Evolutionary conservation across 116 monocot genomes (phyloP).

Genomic region (Zostera marina): DNA sequence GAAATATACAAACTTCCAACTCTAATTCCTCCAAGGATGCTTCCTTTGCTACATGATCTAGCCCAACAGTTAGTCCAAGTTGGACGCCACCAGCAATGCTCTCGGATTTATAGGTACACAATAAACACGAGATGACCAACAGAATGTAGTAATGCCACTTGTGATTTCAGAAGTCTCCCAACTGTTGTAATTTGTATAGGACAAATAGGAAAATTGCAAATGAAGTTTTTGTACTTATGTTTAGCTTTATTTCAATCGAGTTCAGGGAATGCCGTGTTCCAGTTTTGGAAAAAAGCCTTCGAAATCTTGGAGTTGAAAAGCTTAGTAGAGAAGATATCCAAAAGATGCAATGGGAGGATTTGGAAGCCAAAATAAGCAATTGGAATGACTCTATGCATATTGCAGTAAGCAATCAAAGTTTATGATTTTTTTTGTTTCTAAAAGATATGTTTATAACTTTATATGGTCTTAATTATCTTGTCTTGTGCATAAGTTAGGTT

Average conservation of each 20-base stretch:
- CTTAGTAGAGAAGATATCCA: slow-evolving; percentile 87
- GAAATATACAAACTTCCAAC: slow-evolving; percentile 56
- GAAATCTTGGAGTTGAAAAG: slow-evolving; percentile 72
- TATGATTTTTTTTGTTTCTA: neutral
- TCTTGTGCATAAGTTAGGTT: slow-evolving; percentile 37
- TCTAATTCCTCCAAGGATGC: slow-evolving; percentile 66
- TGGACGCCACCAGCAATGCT: slow-evolving; percentile 57
- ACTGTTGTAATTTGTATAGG: no score
- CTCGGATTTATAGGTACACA: slow-evolving; percentile 50
- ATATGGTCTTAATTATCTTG: neutral
- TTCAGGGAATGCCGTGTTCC: slow-evolving; percentile 55
- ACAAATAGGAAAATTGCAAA: no score
- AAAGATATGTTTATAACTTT: neutral
- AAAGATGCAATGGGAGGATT: slow-evolving; percentile 81
- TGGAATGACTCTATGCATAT: slow-evolving; percentile 96
- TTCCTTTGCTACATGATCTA: slow-evolving; percentile 63
- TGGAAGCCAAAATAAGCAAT: slow-evolving; percentile 85
- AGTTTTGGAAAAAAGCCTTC: slow-evolving; percentile 61
- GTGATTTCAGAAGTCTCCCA: no score
- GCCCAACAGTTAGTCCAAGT: slow-evolving; percentile 71
- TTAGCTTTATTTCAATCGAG: neutral
- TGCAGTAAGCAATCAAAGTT: slow-evolving; percentile 36
- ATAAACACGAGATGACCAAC: neutral
- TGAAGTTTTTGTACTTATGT: neutral
- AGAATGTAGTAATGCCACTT: no score